Conservation (phyloP, 2,329 filamentous ascomycete genomes). For the Epichloe glyceriae region DNA sequence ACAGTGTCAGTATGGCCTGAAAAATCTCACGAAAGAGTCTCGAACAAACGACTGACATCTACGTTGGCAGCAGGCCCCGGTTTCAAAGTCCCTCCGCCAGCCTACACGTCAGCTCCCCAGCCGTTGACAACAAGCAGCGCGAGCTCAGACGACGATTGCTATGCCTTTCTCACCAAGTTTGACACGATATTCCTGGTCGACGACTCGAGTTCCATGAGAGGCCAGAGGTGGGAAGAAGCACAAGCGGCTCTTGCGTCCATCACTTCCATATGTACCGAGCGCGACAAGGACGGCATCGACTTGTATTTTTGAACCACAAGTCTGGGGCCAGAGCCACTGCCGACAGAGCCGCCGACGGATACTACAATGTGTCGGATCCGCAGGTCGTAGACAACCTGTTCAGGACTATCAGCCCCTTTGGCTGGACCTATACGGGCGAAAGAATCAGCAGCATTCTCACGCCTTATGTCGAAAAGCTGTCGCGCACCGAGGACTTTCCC, state of each 20-base stretch:
- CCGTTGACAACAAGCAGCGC: neutral
- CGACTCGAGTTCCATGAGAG: conserved; percentile 79
- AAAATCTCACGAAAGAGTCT: neutral
- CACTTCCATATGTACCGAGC: conserved; percentile 65
- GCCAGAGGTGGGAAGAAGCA: conserved; percentile 64
- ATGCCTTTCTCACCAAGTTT: conserved; percentile 64
- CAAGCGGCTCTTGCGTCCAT: conserved; percentile 57
- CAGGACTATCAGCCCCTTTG: conserved; percentile 45
- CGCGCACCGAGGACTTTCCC: conserved; percentile 26
- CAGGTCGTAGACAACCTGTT: conserved; percentile 57
- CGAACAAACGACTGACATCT: neutral
- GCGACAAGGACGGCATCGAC: conserved; percentile 78
- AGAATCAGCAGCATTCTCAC: conserved; percentile 59
- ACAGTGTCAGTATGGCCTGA: neutral
- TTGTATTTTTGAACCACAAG: conserved; percentile 77
- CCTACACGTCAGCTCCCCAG: neutral
- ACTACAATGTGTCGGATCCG: conserved; percentile 41
- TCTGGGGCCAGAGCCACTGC: conserved; percentile 23
- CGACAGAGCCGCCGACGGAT: conserved; percentile 41
- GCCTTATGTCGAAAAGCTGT: conserved; percentile 47
- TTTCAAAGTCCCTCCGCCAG: neutral
- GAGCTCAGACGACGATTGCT: conserved; percentile 45
- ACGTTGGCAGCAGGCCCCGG: neutral
- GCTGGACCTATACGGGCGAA: conserved; percentile 61
- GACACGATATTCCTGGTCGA: conserved; percentile 88